Evolutionary conservation across 116 monocot species (phyloP).

Genomic region (Dioscorea cayenensis): DNA sequence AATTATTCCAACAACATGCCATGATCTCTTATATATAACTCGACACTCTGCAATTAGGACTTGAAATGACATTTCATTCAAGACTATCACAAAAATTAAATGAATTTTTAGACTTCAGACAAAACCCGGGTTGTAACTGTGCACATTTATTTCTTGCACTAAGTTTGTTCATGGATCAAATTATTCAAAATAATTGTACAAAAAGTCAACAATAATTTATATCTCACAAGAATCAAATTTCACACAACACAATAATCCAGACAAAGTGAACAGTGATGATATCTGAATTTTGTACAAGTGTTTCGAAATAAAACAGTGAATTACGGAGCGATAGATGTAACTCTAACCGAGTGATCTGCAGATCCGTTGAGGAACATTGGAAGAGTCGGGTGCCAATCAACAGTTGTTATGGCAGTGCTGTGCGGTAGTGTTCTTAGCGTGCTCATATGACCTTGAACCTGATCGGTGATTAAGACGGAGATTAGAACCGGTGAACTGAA

Average conservation of each 20-base stretch:
- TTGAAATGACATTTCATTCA: neutral
- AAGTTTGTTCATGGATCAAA: too few species aligned
- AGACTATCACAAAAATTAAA: neutral
- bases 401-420: slow-evolving; percentile 73
- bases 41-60: neutral
- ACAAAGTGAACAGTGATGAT: too few species aligned
- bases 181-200: too few species aligned
- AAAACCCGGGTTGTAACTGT: too few species aligned
- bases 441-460: slow-evolving; percentile 76
- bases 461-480: neutral
- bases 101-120: too few species aligned
- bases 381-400: slow-evolving; percentile 95
- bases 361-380: slow-evolving; percentile 88
- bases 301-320: too few species aligned
- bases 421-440: slow-evolving; percentile 72
- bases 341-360: slow-evolving; percentile 86
- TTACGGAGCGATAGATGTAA: slow-evolving; percentile 36
- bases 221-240: too few species aligned
- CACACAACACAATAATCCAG: too few species aligned
- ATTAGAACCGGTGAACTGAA: neutral
- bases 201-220: too few species aligned
- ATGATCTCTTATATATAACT: neutral
- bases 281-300: too few species aligned
- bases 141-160: too few species aligned
- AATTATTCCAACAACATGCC: too few species aligned